A percentile compares a stretch with the other conserved stretches of the same genome.
Evolutionary conservation across 176 grass and related monocot species (phyloP).

Genomic region (Bolboschoenus planiculmis): DNA sequence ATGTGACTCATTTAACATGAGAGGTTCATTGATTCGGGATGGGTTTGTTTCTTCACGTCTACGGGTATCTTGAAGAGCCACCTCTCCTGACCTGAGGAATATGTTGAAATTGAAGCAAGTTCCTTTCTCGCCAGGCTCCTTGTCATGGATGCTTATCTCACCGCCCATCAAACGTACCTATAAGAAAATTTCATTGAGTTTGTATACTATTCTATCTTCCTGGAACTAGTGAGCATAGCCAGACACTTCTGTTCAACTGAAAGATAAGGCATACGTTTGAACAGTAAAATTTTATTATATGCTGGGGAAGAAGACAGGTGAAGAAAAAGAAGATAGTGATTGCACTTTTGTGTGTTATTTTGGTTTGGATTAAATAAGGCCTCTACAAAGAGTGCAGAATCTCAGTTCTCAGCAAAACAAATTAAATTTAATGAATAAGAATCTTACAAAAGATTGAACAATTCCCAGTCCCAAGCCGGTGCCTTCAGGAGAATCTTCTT

Average conservation of each 20-base stretch:
- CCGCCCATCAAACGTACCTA: conserved; percentile 88
- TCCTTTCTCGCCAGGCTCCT: conserved; percentile 43
- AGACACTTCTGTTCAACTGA: background rate
- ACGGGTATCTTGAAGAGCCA: background rate
- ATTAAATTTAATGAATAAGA: background rate
- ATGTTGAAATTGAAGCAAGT: conserved; percentile 79
- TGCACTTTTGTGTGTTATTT: too few species aligned
- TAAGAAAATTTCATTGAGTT: background rate
- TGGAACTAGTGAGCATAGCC: background rate
- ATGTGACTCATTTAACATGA: background rate
- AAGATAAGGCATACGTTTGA: background rate
- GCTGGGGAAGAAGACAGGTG: background rate
- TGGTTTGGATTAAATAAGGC: too few species aligned
- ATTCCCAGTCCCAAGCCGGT: conserved; percentile 81
- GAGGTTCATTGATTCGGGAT: background rate
- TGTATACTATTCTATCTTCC: background rate
- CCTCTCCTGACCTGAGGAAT: conserved; percentile 35
- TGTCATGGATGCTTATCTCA: conserved; percentile 73
- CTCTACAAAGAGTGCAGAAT: too few species aligned
- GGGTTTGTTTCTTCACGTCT: background rate
- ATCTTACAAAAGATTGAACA: conserved; percentile 81
- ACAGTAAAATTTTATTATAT: background rate
- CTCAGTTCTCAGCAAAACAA: too few species aligned
- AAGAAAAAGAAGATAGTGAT: too few species aligned
- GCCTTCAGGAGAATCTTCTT: conserved; percentile 49